Base-by-base conservation (phyloP, 352 stramenopile genomes). In the Phytophthora idaei region DNA sequence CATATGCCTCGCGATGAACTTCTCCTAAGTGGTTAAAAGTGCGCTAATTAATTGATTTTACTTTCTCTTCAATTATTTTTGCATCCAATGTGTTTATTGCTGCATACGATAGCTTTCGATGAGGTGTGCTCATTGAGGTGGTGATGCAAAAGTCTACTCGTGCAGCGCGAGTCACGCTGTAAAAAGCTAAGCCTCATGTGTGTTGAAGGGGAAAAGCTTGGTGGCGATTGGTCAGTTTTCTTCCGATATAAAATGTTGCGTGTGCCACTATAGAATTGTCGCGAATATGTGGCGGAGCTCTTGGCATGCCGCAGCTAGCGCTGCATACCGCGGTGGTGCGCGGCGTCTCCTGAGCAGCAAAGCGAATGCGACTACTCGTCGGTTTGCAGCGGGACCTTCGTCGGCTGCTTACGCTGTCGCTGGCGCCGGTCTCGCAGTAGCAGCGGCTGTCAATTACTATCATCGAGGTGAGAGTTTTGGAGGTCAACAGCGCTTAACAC, bases 231-330 rank as follows among this genome's bases (percentile, higher is more conserved):
- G 62, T 39, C 45, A 50, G 36, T 57, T 60, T 47, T 62, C 2
- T 28, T 14, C 31, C 6, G 28, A 28, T 44, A 46, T 31, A 63
- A 27, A 50, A 48, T 56, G 36, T 32, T 57, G n/a, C 29, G 32
- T 56, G 45, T 60, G 31, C 21, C 41, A 54, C 41, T 67, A 46
- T 44, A 37, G 49, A 70, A 64, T 61, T 64, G 31, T 62, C 37
- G 49, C 37, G 52, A 73, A 69, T 27, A 74, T 76, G 69, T 76
- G 70, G 69, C 42, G 53, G 52, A 74, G 41, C 37, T 71, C 55
- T 39, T 71, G 56, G 60, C 47, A 56, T 37, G 42, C 46, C 25
- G 48, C 48, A 5, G 48, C 55, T 27, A 37, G 55, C 10, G 45
- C 52, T 28, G 57, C 50, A 3, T 17, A 31, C 29, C 45, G 49